A percentile compares a stretch with the other conserved stretches of the same genome.
phyloP scores from a whole-genome alignment of 441 rosid species.

The Populus trichocarpa region DNA sequence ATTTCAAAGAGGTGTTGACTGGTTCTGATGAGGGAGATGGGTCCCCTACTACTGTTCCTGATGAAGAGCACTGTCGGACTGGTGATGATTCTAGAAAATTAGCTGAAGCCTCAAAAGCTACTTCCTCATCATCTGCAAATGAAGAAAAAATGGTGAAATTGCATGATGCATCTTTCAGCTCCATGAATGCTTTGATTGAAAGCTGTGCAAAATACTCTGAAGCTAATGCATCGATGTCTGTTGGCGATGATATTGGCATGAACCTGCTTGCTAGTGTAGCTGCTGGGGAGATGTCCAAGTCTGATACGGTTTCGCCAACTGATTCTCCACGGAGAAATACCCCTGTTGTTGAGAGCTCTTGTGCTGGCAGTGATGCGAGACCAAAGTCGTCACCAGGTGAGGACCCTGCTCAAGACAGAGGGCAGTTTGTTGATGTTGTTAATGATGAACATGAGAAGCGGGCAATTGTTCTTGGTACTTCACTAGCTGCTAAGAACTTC shows the following conservation, averaged over 20 bases:
- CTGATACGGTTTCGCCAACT: conserved; percentile 51
- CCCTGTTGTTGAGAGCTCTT: conserved; percentile 32
- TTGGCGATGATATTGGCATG: too few species aligned
- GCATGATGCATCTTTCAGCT: not conserved
- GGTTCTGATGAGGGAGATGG: conserved; percentile 58
- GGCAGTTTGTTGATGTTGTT: conserved; percentile 17
- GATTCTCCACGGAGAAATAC: conserved; percentile 47
- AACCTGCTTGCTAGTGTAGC: too few species aligned
- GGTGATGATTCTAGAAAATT: conserved; percentile 44
- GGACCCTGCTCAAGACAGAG: conserved; percentile 25
- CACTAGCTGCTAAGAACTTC: conserved; percentile 25
- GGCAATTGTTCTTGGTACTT: conserved; percentile 20
- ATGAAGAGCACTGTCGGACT: conserved; percentile 38
- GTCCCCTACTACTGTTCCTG: conserved; percentile 42
- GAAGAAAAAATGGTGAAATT: conserved; percentile 48
- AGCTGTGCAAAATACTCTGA: too few species aligned
- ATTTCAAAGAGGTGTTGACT: conserved; percentile 45
- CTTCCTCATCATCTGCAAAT: conserved; percentile 43
- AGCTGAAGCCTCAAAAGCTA: conserved; percentile 40
- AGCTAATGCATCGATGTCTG: too few species aligned
- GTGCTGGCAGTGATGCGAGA: conserved; percentile 40
- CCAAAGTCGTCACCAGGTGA: conserved; percentile 28
- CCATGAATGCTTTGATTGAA: too few species aligned
- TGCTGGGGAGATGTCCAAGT: conserved; percentile 41
- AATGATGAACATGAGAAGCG: conserved; percentile 38